Percentiles rank a stretch among this genome's conserved stretches.
Conservation (phyloP, 1,284 basidiomycete genomes). For the Tylopilus orsonianus region DNA sequence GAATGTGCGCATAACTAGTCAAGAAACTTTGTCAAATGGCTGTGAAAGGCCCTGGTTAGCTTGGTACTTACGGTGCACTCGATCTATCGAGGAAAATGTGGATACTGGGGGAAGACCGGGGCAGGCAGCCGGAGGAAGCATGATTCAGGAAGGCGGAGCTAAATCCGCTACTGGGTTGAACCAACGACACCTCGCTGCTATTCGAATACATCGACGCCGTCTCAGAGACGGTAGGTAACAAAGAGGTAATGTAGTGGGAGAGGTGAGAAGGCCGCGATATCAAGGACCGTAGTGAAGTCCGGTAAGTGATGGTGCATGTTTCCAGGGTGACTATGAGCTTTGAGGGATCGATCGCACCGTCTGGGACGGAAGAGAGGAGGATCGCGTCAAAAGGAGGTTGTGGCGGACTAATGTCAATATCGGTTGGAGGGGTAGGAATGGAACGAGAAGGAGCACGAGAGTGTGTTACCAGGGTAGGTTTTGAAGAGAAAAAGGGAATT, state of each 20-base stretch:
- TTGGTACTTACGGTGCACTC: conserved; percentile 65
- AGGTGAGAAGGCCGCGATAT: conserved; percentile 66
- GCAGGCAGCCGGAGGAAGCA: conserved; percentile 53
- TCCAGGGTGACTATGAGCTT: conserved; percentile 68
- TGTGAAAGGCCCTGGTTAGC: not conserved
- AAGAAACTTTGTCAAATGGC: conserved; percentile 4
- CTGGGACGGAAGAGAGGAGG: conserved; percentile 60
- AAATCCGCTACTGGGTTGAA: conserved; percentile 37
- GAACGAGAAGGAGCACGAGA: conserved; percentile 41
- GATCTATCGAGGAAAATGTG: conserved; percentile 81
- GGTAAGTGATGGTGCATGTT: conserved; percentile 62
- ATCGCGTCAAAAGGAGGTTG: conserved; percentile 63
- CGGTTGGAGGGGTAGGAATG: conserved; percentile 40
- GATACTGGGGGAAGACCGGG: conserved; percentile 47
- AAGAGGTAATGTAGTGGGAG: conserved; percentile 50
- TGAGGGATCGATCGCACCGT: conserved; percentile 48
- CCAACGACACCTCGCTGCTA: conserved; percentile 35
- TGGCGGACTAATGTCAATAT: conserved; percentile 35
- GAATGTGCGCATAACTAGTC: conserved; percentile 63
- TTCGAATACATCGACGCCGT: conserved; percentile 54
- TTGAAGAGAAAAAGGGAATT: conserved; percentile 44
- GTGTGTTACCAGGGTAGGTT: conserved; percentile 36
- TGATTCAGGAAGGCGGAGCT: conserved; percentile 52
- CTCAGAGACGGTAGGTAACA: conserved; percentile 45
- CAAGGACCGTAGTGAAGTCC: conserved; percentile 64